These are phyloP conservation scores for Sequoia sempervirens DNA, from an alignment of 75 land plant genomes.

Conservation along the genomic window DNA sequence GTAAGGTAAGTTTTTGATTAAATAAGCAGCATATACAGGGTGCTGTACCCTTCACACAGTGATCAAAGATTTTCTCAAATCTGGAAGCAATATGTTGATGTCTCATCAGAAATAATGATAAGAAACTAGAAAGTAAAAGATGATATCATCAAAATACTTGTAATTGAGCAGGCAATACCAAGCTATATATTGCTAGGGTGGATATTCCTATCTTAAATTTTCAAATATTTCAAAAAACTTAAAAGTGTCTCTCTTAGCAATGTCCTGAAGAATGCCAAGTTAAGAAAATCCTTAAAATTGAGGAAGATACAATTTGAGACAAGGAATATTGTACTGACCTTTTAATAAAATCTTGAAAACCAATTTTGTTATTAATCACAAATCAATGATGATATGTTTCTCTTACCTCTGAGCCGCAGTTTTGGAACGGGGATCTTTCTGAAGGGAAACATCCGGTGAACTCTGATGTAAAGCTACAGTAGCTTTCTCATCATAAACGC, in stretches of 20 bases:
- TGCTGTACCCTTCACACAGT: too few species aligned
- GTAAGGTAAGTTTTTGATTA: neutral
- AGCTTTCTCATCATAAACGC: constrained; percentile 78
- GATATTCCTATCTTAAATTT: neutral
- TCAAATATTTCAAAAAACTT: neutral
- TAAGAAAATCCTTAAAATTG: neutral
- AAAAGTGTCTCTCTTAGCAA: neutral
- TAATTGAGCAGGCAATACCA: neutral
- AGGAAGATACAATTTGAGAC: neutral
- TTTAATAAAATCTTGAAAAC: neutral
- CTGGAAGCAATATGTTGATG: neutral
- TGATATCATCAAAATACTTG: neutral
- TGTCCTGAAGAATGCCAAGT: neutral
- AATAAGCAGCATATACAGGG: too few species aligned
- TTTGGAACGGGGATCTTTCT: constrained; percentile 96
- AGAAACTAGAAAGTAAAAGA: neutral
- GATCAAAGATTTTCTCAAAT: constrained; percentile 4
- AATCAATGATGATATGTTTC: neutral
- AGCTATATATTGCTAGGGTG: neutral
- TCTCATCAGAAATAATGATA: neutral
- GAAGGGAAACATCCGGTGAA: constrained; percentile 57
- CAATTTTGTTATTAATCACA: neutral
- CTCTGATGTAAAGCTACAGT: constrained; percentile 66
- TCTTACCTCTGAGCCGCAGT: constrained; percentile 87
- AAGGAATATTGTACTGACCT: neutral